Conservation (phyloP, 2,329 filamentous ascomycete genomes). For the Phaeosphaeriaceae sp. region DNA sequence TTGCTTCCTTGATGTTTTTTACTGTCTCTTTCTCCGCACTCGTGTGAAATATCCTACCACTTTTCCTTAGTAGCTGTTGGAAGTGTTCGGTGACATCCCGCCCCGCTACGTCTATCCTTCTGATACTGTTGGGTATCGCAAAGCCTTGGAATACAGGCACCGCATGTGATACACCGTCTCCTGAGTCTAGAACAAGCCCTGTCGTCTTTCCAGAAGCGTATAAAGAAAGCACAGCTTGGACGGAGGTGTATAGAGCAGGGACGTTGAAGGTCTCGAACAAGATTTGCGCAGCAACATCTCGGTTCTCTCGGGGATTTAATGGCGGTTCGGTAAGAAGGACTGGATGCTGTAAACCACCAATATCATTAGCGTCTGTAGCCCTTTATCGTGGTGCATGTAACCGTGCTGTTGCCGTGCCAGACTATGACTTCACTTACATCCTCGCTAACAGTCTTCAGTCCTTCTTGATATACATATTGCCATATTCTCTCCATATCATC, state of each 20-base stretch:
- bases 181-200: conserved; percentile 91
- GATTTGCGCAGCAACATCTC: conserved; percentile 95
- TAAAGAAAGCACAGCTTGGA: conserved; percentile 93
- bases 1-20: conserved; percentile 92
- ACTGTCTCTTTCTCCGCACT: conserved; percentile 99
- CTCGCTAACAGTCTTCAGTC: conserved; percentile 94
- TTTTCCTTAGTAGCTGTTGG: conserved; percentile 88
- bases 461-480: conserved; percentile 96
- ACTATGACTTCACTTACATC: conserved; percentile 65
- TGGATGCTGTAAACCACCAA: conserved; percentile 69
- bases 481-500: conserved; percentile 99
- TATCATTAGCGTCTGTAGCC: conserved; percentile 17
- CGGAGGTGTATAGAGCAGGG: conserved; percentile 91
- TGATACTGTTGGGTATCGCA: conserved; percentile 92
- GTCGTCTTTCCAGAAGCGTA: conserved; percentile 96
- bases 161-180: conserved; percentile 95
- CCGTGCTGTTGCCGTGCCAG: conserved; percentile 2
- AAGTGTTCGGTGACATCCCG: conserved; percentile 95
- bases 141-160: conserved; percentile 98
- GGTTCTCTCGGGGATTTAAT: conserved; percentile 92
- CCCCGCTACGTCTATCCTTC: conserved; percentile 93
- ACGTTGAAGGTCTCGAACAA: conserved; percentile 99
- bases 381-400: conserved; percentile 11
- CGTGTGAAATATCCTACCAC: conserved; percentile 93
- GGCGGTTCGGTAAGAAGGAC: conserved; percentile 96